Evolutionary conservation across 495 filamentous ascomycete species (phyloP), one percentile per base, ranked within the genome.

Genomic region (Penicillium angulare): DNA sequence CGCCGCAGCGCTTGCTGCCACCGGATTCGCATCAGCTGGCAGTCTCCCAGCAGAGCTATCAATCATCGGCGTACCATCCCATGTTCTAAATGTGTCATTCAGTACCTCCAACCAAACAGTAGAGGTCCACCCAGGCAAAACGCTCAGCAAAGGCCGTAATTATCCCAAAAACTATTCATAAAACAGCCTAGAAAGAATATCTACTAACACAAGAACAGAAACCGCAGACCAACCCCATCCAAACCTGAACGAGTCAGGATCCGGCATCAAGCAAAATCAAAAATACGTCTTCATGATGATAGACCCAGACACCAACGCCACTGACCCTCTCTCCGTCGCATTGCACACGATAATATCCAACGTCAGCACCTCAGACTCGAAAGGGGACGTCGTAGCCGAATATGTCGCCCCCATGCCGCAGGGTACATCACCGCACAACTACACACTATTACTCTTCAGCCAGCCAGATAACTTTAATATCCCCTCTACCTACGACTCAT

Each of bases 281-380:
- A 40, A 40, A n/a, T 47, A 35, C 16, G 8, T 47, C 2, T 47
- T 47, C 10, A 21, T 47, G 12, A 47, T 47, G 44, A 32, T 47
- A 18, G 44, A 47, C 12, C 44, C 44, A n/a, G 17, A 10, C 21
- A 22, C 17, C 17, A 47, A 47, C 32, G 16, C 44, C n/a, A 47
- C 44, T 8, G 44, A 22, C 12, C 44, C 44, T 2, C 24, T 32
- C 3, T 22, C 17, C 1, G 21, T 24, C 10, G 44, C 17, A 3
- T n/a, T 47, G 2, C 44, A 47, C 31, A 47, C 44, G 7, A 36
- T 47, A 6, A 32, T 24, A 9, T 18, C 17, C 8, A 47, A 47
- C 44, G 17, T 47, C 29, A 47, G 17, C 5, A 5, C 13, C 5
- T 16, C 17, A 12, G 17, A 32, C 31, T n/a, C 18, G 0, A 10